These are phyloP conservation scores for Neonectria coccinea DNA, from an alignment of 2,329 filamentous ascomycete species.

Conservation along the genomic window DNA sequence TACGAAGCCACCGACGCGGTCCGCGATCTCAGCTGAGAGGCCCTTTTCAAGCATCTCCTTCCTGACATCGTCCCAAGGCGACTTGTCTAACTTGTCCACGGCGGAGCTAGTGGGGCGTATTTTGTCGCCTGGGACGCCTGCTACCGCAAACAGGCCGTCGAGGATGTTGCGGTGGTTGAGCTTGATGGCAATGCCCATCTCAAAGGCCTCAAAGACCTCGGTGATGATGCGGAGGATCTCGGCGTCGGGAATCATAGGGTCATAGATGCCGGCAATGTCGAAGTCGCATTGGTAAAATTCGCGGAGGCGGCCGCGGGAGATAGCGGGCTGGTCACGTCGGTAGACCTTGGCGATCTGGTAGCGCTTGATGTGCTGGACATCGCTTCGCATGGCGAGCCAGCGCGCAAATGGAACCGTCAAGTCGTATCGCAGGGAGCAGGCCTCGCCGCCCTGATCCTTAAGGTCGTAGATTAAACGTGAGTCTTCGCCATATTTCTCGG, in stretches of 20 bases:
- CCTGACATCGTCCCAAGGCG: constrained; percentile 88
- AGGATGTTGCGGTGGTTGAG: constrained; percentile 95
- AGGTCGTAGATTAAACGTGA: constrained; percentile 92
- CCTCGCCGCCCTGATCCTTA: constrained; percentile 86
- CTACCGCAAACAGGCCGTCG: constrained; percentile 91
- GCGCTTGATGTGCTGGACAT: constrained; percentile 86
- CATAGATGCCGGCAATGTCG: constrained; percentile 89
- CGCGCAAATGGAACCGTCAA: constrained; percentile 91
- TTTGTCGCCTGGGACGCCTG: constrained; percentile 87
- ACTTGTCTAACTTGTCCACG: constrained; percentile 96
- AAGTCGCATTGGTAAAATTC: constrained; percentile 99
- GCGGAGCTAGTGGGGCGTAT: constrained; percentile 90
- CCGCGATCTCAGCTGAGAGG: constrained; percentile 78
- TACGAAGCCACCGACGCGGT: constrained; percentile 90
- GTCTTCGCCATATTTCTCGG: constrained; percentile 93
- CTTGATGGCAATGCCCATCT: constrained; percentile 88
- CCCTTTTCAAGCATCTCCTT: constrained; percentile 96
- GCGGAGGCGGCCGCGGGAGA: constrained; percentile 92
- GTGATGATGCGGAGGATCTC: constrained; percentile 87
- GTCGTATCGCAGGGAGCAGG: constrained; percentile 81
- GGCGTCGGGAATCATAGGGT: constrained; percentile 91
- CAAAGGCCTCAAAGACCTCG: constrained; percentile 86
- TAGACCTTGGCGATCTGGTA: constrained; percentile 94
- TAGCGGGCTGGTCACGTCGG: constrained; percentile 64
- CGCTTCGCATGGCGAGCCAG: constrained; percentile 91